Evolutionary conservation across 2,329 filamentous ascomycete species (phyloP), one percentile per base, ranked within the genome.

Genomic region (Ophiostoma triangulosporum): DNA sequence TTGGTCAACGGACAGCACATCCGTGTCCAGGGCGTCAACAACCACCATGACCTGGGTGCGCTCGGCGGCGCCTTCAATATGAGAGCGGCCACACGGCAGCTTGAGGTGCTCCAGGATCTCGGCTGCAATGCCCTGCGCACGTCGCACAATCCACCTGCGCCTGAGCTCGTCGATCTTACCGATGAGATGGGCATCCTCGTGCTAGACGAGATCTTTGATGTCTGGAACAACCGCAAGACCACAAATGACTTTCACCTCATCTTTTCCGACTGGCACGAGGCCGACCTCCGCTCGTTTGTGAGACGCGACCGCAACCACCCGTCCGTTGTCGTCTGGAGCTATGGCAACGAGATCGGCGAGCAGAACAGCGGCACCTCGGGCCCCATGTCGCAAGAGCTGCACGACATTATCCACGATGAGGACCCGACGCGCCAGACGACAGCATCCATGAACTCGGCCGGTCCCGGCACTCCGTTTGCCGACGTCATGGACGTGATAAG

Each of bases 261-360:
- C 56, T 78, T 76, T 54, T 29, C 63, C 0, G 74, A 78, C 48
- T 78, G 75, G 75, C 66, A 72, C 55, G 75, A 78, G 63, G 65
- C 73, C 0, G 74, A 78, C 53, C 65, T 77, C 5, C 70, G 75
- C 0, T 59, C 69, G 1, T 73, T 78, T 54, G 59, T 78, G n/a
- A 69, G 74, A 4, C 70, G 75, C 7, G 76, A 78, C 61, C 66
- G 75, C 17, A 78, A 78, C 59, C 75, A 78, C 60, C 69, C 75
- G 3, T 77, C 75, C 1, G 64, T 78, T 22, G 64, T 75, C 27
- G 65, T 66, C 1, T 78, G 75, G 76, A 74, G 72, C 56, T 68
- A 73, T 50, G 75, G 76, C 3, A 80, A 80, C 60, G 76, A 78
- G 61, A 67, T 78, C 2, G 60, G 65, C 1, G 74, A 78, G 59